Conservation (phyloP, 306 rosid species). For the Chamaecrista fasciculata region DNA sequence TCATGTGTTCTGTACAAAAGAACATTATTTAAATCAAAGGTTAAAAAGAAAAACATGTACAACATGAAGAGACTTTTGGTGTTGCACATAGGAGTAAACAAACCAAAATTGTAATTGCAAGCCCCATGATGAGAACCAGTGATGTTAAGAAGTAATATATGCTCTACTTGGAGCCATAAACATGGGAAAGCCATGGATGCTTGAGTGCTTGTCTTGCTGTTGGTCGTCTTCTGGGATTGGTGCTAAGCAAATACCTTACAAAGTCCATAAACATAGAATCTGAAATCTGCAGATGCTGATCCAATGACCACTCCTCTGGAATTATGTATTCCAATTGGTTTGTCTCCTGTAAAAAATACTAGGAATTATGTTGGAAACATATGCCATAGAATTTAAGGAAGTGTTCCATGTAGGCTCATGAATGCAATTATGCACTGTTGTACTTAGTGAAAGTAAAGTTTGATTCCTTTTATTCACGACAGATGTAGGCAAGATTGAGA, state of each 20-base stretch:
- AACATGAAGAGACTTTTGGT: constrained; percentile 25
- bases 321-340: constrained; percentile 81
- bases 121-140: constrained; percentile 13
- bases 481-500: not conserved
- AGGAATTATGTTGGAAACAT: constrained; percentile 8
- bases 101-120: constrained; percentile 46
- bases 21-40: constrained; percentile 29
- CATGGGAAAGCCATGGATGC: constrained; percentile 92
- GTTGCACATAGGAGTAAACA: constrained; percentile 30
- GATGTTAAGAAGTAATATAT: constrained; percentile 7
- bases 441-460: not conserved
- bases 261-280: constrained; percentile 69
- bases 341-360: constrained; percentile 56
- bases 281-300: constrained; percentile 58
- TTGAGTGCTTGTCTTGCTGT: constrained; percentile 79
- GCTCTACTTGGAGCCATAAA: constrained; percentile 39
- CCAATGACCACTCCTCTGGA: constrained; percentile 77
- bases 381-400: not conserved
- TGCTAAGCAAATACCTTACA: constrained; percentile 56
- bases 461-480: not conserved
- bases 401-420: not conserved
- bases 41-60: constrained; percentile 16
- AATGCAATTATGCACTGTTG: not conserved
- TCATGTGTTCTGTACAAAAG: constrained; percentile 41
- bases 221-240: constrained; percentile 79